Conservation (phyloP, 805 yeast genomes). For the Yamadazyma olivae region DNA sequence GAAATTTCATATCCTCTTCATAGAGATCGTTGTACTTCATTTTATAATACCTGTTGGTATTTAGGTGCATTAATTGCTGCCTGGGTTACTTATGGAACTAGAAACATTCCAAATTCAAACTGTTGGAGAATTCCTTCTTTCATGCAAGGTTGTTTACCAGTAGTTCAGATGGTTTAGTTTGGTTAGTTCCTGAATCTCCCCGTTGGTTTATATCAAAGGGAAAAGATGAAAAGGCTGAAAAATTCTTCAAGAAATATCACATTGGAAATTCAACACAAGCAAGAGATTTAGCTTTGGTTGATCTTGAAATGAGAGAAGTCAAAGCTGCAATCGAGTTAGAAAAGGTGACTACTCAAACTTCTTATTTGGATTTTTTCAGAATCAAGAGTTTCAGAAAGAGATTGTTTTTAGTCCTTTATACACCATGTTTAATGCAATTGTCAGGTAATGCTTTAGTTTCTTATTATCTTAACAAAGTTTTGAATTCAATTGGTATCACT, state of each 20-base stretch:
- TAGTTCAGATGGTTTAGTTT: constrained; percentile 35
- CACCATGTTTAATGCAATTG: constrained; percentile 13
- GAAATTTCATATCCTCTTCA: constrained; percentile 52
- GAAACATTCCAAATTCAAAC: constrained; percentile 21
- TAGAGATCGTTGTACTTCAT: constrained; percentile 39
- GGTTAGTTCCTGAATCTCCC: constrained; percentile 49
- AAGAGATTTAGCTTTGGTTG: constrained; percentile 12
- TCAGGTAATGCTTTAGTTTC: constrained; percentile 54
- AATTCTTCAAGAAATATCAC: constrained; percentile 38
- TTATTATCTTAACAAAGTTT: constrained; percentile 49
- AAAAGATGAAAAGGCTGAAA: constrained; percentile 40
- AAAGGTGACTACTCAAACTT: constrained; percentile 9
- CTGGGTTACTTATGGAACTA: constrained; percentile 49
- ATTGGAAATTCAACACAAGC: constrained; percentile 28
- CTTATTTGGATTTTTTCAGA: constrained; percentile 12
- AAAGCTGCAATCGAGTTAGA: constrained; percentile 13
- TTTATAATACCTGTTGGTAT: constrained; percentile 52
- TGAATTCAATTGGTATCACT: constrained; percentile 52
- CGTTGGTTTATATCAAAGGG: constrained; percentile 42
- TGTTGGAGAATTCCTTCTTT: constrained; percentile 57
- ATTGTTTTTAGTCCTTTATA: constrained; percentile 8
- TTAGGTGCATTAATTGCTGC: constrained; percentile 52
- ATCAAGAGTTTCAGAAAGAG: constrained; percentile 11
- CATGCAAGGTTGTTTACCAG: constrained; percentile 48
- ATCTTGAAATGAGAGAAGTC: constrained; percentile 14